Evolutionary conservation across 345 rosid species (phyloP).

Genomic region (Dipteronia sinensis): DNA sequence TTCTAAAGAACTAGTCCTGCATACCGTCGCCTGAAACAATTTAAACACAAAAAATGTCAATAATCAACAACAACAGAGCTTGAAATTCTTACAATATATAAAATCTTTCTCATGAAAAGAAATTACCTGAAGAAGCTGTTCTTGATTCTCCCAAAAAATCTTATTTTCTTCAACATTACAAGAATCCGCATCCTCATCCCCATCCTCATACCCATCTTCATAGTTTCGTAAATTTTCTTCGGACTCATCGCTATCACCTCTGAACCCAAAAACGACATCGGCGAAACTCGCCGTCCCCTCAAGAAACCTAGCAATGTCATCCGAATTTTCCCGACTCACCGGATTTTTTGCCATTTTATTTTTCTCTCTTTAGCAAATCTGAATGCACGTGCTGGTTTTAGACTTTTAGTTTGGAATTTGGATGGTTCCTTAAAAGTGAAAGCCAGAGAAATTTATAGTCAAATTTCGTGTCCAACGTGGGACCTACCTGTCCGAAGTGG

Average conservation of each 20-base stretch:
- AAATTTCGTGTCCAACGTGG: constrained; percentile 22
- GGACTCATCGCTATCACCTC: constrained; percentile 39
- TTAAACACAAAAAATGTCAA: neutral
- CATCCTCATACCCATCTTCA: constrained; percentile 25
- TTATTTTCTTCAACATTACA: constrained; percentile 46
- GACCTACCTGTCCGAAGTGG: constrained; percentile 40
- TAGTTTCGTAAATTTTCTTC: constrained; percentile 26
- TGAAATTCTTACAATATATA: neutral
- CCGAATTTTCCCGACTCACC: constrained; percentile 41
- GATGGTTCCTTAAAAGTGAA: neutral
- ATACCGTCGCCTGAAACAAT: constrained; percentile 59
- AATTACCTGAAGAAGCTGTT: constrained; percentile 71
- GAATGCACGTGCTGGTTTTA: constrained; percentile 4
- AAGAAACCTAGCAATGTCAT: constrained; percentile 49
- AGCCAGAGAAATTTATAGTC: constrained; percentile 20
- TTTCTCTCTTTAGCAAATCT: neutral
- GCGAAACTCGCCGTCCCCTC: constrained; percentile 56
- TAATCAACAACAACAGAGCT: neutral
- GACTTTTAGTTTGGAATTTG: neutral
- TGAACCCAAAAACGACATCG: constrained; percentile 63
- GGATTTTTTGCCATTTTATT: constrained; percentile 16
- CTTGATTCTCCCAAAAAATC: constrained; percentile 76
- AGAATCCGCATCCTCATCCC: constrained; percentile 30
- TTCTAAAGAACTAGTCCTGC: constrained; percentile 66
- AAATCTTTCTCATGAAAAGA: neutral